Evolutionary conservation across 805 yeast genomes (phyloP).

Genomic region (Starmerella roubikii): DNA sequence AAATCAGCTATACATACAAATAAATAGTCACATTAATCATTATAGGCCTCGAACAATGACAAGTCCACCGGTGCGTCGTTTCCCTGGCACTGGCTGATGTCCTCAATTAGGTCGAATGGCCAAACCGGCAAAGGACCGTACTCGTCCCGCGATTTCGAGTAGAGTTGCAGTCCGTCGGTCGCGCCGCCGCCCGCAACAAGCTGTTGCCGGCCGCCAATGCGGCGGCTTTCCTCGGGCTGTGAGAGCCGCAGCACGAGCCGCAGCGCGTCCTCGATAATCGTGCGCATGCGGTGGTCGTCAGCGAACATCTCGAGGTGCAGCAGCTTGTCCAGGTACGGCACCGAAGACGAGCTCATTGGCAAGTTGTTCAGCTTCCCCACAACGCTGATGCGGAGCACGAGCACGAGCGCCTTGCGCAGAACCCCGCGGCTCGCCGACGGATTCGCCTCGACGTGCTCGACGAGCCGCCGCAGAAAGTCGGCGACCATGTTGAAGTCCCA

Average conservation of each 20-base stretch:
- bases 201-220: neutral
- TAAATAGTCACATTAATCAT: slow-evolving; percentile 24
- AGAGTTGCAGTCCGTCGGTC: slow-evolving; percentile 16
- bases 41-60: slow-evolving; percentile 39
- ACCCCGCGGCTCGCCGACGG: neutral
- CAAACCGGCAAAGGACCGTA: slow-evolving; percentile 32
- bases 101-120: slow-evolving; percentile 48
- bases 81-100: slow-evolving; percentile 35
- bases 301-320: slow-evolving; percentile 12
- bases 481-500: slow-evolving; percentile 12
- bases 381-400: slow-evolving; percentile 12
- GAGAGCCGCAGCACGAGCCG: slow-evolving; percentile 10
- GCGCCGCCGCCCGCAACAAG: slow-evolving; percentile 2
- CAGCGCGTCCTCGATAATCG: slow-evolving; percentile 13
- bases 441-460: neutral
- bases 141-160: slow-evolving; percentile 16
- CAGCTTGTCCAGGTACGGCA: slow-evolving; percentile 6
- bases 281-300: slow-evolving; percentile 7
- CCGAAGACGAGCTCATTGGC: slow-evolving; percentile 4
- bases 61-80: slow-evolving; percentile 45
- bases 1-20: neutral
- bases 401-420: slow-evolving; percentile 7
- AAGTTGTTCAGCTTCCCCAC: slow-evolving; percentile 8
- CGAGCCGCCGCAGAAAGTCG: slow-evolving; percentile 1
- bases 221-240: neutral